Conservation (phyloP, 2,329 filamentous ascomycete species). For the Ceratocystis colombiana region DNA sequence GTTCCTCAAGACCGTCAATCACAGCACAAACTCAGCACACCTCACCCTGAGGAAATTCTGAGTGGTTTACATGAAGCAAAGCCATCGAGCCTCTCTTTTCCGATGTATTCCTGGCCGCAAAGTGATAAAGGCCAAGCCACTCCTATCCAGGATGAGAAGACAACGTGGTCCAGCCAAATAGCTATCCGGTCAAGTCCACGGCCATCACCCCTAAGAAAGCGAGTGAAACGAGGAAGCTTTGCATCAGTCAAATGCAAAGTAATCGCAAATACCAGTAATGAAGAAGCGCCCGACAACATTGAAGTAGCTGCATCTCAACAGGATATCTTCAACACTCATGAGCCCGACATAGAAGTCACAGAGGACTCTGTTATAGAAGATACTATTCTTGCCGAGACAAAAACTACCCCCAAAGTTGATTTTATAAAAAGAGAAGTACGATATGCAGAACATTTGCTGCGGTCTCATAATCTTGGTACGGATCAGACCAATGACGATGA, state of each 20-base stretch:
- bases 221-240: background rate
- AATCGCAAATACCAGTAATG: no score
- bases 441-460: background rate
- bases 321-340: background rate
- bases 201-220: slow-evolving; percentile 7
- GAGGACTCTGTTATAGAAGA: slow-evolving; percentile 21
- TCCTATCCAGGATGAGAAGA: slow-evolving; percentile 1
- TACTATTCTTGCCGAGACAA: slow-evolving; percentile 8
- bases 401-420: background rate
- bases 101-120: slow-evolving; percentile 12
- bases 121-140: background rate
- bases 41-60: background rate
- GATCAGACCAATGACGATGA: background rate
- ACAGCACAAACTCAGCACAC: background rate
- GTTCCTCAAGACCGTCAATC: background rate
- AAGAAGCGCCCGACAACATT: background rate
- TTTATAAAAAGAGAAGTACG: background rate
- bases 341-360: background rate
- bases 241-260: background rate
- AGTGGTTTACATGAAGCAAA: background rate
- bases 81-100: slow-evolving; percentile 15
- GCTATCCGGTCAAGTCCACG: slow-evolving; percentile 21
- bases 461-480: background rate
- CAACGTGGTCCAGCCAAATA: slow-evolving; percentile 20
- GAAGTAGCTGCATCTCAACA: slow-evolving; percentile 11